Evolutionary conservation across 306 rosid genomes (phyloP).

Genomic region (Citrullus amarus): DNA sequence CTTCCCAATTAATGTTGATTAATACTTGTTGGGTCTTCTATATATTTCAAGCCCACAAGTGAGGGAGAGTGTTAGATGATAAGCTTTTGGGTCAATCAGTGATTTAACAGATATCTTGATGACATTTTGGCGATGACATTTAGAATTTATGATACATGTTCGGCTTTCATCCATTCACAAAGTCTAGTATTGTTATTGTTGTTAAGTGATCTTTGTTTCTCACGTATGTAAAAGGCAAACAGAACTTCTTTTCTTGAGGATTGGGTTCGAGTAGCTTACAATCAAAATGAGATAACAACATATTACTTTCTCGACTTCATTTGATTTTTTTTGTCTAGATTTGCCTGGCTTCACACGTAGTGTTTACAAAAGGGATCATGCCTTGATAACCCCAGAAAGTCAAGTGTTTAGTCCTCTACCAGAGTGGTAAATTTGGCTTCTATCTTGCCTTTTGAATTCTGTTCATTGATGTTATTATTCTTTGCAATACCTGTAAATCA

Average conservation of each 20-base stretch:
- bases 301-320: slow-evolving; percentile 8
- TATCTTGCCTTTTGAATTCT: not conserved
- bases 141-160: not conserved
- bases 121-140: not conserved
- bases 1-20: too few relatives aligned
- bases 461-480: not conserved
- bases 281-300: not conserved
- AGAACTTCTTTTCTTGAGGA: not conserved
- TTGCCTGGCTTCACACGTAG: slow-evolving; percentile 98
- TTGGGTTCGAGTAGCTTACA: not conserved
- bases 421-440: slow-evolving; percentile 46
- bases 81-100: too few relatives aligned
- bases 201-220: not conserved
- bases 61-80: too few relatives aligned
- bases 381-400: slow-evolving; percentile 84
- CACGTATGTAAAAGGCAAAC: not conserved
- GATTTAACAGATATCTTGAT: too few relatives aligned
- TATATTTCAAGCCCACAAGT: too few relatives aligned
- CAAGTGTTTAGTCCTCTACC: slow-evolving; percentile 84
- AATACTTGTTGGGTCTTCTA: too few relatives aligned
- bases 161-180: not conserved
- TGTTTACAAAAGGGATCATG: slow-evolving; percentile 70
- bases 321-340: slow-evolving; percentile 33
- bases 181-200: not conserved
- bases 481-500: not conserved